Evolutionary conservation across 2,329 filamentous ascomycete genomes (phyloP).

Genomic region (Karstenula rhodostoma): DNA sequence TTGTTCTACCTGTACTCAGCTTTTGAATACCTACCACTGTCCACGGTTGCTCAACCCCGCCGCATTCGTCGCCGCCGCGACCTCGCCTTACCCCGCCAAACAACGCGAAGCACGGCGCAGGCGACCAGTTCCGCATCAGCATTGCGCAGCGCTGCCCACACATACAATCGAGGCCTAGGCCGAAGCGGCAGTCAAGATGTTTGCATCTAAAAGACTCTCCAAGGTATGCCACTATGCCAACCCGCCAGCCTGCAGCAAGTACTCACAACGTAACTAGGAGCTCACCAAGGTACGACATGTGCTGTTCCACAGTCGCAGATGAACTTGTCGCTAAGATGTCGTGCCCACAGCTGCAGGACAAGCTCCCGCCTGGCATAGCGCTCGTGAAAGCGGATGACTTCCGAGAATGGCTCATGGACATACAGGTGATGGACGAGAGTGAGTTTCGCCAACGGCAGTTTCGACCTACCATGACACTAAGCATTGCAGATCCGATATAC

Average conservation of each 20-base stretch:
- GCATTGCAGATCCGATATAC: slow-evolving; percentile 74
- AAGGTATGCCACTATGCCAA: slow-evolving; percentile 49
- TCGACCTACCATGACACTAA: background rate
- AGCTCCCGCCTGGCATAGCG: slow-evolving; percentile 73
- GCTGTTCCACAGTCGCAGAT: background rate
- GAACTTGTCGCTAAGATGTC: slow-evolving; percentile 5
- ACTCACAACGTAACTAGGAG: slow-evolving; percentile 54
- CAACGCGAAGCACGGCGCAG: background rate
- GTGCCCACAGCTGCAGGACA: slow-evolving; percentile 60
- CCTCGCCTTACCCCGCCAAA: slow-evolving; percentile 10
- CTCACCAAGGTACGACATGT: slow-evolving; percentile 59
- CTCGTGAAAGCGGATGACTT: slow-evolving; percentile 84
- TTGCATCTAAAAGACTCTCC: slow-evolving; percentile 58
- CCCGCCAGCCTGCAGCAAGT: background rate
- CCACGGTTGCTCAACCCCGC: background rate
- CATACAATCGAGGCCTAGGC: background rate
- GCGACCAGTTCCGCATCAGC: background rate
- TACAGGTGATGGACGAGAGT: slow-evolving; percentile 82
- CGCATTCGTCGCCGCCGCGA: background rate
- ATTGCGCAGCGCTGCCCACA: background rate
- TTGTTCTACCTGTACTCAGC: background rate
- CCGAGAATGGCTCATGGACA: slow-evolving; percentile 91
- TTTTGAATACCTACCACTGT: background rate
- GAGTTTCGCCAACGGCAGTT: background rate
- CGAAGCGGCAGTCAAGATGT: slow-evolving; percentile 48